phyloP scores from a whole-genome alignment of 768 basidiomycete species.

The Strobilomyces echinocephalus region DNA sequence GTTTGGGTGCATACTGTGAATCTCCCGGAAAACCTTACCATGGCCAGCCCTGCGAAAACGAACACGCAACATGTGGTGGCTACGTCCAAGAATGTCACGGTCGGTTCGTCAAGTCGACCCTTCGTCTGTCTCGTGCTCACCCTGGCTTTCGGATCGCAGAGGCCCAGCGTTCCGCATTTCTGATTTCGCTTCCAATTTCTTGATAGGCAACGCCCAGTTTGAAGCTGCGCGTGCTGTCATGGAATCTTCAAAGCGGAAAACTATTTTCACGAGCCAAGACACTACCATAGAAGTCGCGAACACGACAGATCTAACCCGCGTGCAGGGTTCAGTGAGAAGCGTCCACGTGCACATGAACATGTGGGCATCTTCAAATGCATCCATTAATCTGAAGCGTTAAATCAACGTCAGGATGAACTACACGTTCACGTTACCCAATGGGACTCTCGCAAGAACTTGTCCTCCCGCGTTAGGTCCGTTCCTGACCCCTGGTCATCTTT shows the following conservation, averaged over 20 bases:
- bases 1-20: conserved; percentile 70
- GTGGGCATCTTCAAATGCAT: conserved; percentile 36
- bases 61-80: conserved; percentile 73
- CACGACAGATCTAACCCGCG: conserved; percentile 33
- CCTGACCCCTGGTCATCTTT: background rate
- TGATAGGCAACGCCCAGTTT: conserved; percentile 69
- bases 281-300: conserved; percentile 17
- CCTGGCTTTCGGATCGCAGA: conserved; percentile 29
- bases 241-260: conserved; percentile 29
- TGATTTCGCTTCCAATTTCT: conserved; percentile 69
- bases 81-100: conserved; percentile 65
- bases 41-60: conserved; percentile 63
- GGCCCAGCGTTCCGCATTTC: conserved; percentile 74
- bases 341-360: conserved; percentile 72
- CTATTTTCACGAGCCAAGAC: conserved; percentile 17
- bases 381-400: background rate
- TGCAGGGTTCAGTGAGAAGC: conserved; percentile 59
- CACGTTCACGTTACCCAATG: conserved; percentile 60
- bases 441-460: conserved; percentile 64
- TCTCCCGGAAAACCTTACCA: conserved; percentile 66
- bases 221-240: conserved; percentile 63
- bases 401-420: conserved; percentile 49
- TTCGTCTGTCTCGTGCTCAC: background rate
- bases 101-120: conserved; percentile 38
- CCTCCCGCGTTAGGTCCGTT: conserved; percentile 70